Conservation (phyloP, 495 filamentous ascomycete species). For the Cudoniella acicularis region DNA sequence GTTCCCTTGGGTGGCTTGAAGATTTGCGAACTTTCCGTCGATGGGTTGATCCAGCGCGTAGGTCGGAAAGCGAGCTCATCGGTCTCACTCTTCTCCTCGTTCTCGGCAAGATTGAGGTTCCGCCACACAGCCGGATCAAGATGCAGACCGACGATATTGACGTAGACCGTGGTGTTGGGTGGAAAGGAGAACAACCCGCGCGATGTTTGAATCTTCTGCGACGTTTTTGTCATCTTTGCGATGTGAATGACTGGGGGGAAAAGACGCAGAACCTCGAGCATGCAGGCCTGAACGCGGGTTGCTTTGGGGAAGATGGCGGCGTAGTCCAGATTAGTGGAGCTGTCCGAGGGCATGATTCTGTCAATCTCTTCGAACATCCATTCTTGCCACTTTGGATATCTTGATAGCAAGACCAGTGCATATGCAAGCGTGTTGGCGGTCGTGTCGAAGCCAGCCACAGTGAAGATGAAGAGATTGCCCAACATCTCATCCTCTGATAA, state of each 20-base stretch:
- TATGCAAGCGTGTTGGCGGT: conserved; percentile 49
- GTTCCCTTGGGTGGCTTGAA: conserved; percentile 32
- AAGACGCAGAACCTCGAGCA: conserved; percentile 49
- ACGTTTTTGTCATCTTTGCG: conserved; percentile 33
- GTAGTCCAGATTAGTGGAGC: conserved; percentile 22
- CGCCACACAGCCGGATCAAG: conserved; percentile 28
- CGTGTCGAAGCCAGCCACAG: conserved; percentile 51
- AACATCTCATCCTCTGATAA: conserved; percentile 40
- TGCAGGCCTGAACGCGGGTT: conserved; percentile 39
- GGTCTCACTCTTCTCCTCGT: conserved; percentile 17
- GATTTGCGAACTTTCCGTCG: conserved; percentile 25
- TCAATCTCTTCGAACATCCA: conserved; percentile 46
- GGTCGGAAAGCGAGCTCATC: conserved; percentile 35
- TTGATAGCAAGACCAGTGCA: conserved; percentile 43
- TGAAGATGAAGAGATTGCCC: conserved; percentile 53
- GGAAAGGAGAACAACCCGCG: conserved; percentile 27
- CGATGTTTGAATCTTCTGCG: conserved; percentile 25
- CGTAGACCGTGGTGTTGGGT: conserved; percentile 29
- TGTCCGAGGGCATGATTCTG: conserved; percentile 8
- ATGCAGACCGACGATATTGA: conserved; percentile 27
- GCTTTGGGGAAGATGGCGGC: conserved; percentile 36
- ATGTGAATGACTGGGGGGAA: conserved; percentile 40
- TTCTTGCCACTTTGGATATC: conserved; percentile 44
- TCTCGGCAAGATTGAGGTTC: conserved; percentile 12
- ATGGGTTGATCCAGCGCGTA: conserved; percentile 25